Base-by-base conservation (phyloP, 2,329 filamentous ascomycete species). In the Aphanoascus verrucosus region DNA sequence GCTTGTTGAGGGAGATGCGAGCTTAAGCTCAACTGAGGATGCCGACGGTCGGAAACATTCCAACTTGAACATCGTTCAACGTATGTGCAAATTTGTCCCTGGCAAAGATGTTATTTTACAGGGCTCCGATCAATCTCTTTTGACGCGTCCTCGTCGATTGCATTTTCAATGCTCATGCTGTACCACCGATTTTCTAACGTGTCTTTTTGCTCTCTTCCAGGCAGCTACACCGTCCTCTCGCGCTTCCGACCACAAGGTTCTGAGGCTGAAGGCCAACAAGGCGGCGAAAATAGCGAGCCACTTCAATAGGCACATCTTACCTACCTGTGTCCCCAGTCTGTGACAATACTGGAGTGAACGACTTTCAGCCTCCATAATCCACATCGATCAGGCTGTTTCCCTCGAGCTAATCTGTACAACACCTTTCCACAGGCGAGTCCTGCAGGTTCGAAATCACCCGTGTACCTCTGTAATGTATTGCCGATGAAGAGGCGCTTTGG, bases 1-100 rank as follows among this genome's bases (percentile, higher is more conserved):
- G 58, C 88, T 81, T 64, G 75, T 97, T 48, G 91, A 97, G 69
- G 90, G 86, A 43, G 88, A 96, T 57, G 85, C 84, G 57, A 74
- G 73, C 60, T 82, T 91, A 73, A 77, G 72, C 61, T 74, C 69
- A 43, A 91, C 81, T 66, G 79, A 85, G 60, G 83, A 85, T 61
- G 67, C 74, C 54, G 85, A 93, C 45, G 87, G 87, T 67, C 84
- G 84, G 70, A 79, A 74, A 62, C 60, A 65, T 38, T 79, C 70
- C 52, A 65, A 73, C 48, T 68, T 96, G 64, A 90, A 75, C 70
- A 76, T 97, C 63, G 70, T 85, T 49, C 88, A 95, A 74, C 84
- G 91, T 94, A 82, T 65, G 86, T 62, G 31, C 37, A 45, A 7
- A 8, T 31, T 37, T 45, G 3, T 4, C 9, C 14, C 17, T 37